Evolutionary conservation across 345 rosid species (phyloP).

Genomic region (Arabis alpina): DNA sequence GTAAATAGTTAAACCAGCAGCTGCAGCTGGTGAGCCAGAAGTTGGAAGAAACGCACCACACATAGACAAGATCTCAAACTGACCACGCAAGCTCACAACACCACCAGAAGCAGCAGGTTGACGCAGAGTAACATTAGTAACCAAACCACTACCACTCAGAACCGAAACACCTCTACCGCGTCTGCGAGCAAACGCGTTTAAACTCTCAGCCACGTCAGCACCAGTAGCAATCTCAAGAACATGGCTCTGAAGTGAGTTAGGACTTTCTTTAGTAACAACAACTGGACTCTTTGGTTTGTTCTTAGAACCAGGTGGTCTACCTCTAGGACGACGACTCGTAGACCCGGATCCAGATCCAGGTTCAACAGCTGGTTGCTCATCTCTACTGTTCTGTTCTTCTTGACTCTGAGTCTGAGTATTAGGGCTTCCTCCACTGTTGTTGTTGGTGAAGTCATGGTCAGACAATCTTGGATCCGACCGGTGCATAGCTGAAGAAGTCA

Average conservation of each 20-base stretch:
- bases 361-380: conserved; percentile 40
- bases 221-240: conserved; percentile 81
- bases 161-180: conserved; percentile 82
- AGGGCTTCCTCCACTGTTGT: conserved; percentile 39
- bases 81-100: conserved; percentile 68
- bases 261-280: conserved; percentile 82
- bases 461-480: conserved; percentile 49
- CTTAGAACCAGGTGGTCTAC: conserved; percentile 88
- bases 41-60: conserved; percentile 77
- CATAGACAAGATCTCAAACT: conserved; percentile 87
- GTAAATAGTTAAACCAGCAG: conserved; percentile 73
- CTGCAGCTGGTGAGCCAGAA: conserved; percentile 74
- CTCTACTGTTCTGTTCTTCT: conserved; percentile 60
- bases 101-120: conserved; percentile 81
- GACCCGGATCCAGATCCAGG: conserved; percentile 47
- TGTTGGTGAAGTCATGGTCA: conserved; percentile 62
- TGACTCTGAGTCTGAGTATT: conserved; percentile 48
- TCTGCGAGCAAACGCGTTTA: conserved; percentile 64
- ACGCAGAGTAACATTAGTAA: conserved; percentile 71
- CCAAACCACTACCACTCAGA: conserved; percentile 80
- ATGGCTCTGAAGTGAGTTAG: conserved; percentile 83
- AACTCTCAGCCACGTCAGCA: conserved; percentile 68
- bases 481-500: conserved; percentile 53
- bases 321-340: conserved; percentile 73
- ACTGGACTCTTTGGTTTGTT: conserved; percentile 79